phyloP scores from a whole-genome alignment of 805 yeast genomes.

The Starmerella asiatica region DNA sequence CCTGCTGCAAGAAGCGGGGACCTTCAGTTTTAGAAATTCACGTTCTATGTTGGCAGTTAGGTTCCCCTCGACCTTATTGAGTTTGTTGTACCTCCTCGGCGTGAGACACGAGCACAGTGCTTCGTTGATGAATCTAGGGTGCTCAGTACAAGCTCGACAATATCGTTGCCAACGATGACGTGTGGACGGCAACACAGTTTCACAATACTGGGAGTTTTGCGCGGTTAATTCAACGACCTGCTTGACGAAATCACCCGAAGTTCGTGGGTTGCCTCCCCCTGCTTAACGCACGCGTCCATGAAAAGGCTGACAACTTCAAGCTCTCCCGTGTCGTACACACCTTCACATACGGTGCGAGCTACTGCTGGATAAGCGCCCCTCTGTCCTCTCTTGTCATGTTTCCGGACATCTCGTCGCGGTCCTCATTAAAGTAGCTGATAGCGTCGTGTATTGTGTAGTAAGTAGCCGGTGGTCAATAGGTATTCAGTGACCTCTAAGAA shows the following conservation, averaged over 20 bases:
- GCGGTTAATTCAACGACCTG: slow-evolving; percentile 79
- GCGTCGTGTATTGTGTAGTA: too few species aligned
- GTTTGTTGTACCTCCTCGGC: slow-evolving; percentile 6
- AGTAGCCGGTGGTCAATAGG: too few species aligned
- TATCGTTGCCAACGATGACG: slow-evolving; percentile 5
- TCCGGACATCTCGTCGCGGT: slow-evolving; percentile 36
- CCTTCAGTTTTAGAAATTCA: not conserved
- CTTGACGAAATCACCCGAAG: slow-evolving; percentile 30
- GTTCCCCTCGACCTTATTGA: not conserved
- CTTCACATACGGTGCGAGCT: slow-evolving; percentile 25
- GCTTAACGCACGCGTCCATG: slow-evolving; percentile 11
- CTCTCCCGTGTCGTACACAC: slow-evolving; percentile 36
- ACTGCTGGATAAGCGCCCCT: slow-evolving; percentile 32
- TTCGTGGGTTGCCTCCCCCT: slow-evolving; percentile 25
- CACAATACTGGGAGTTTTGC: slow-evolving; percentile 32
- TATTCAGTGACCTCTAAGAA: too few species aligned
- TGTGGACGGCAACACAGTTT: slow-evolving; percentile 1
- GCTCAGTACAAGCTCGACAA: slow-evolving; percentile 1
- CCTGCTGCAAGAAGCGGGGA: not conserved
- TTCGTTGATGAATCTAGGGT: not conserved
- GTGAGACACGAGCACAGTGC: slow-evolving; percentile 4
- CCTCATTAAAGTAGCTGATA: slow-evolving; percentile 31
- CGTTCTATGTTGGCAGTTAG: not conserved
- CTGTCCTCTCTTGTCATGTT: not conserved
- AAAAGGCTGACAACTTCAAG: slow-evolving; percentile 23